A percentile compares a stretch with the other conserved stretches of the same genome.
Conservation (phyloP, 2,329 filamentous ascomycete species). For the Cladophialophora immunda region DNA sequence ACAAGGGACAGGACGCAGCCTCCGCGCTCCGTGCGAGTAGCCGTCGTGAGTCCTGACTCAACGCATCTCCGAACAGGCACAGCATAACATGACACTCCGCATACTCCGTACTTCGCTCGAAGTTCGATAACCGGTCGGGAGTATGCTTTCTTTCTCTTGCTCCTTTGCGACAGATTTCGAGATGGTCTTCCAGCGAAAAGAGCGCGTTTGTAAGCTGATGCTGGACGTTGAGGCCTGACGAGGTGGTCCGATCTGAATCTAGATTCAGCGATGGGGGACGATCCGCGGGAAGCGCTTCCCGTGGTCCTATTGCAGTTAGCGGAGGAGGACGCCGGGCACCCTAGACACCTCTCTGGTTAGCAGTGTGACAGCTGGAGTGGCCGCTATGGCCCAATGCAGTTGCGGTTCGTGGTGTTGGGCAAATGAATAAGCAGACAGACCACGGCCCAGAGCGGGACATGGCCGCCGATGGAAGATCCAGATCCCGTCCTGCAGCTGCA, state of each 20-base stretch:
- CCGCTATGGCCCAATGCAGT: too few species aligned
- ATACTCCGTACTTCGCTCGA: slow-evolving; percentile 1
- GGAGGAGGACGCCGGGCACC: neutral
- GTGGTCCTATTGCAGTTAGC: neutral
- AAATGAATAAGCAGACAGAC: neutral
- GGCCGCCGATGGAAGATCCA: neutral
- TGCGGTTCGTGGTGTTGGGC: neutral
- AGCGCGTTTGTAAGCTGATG: neutral
- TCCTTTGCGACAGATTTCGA: neutral
- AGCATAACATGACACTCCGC: neutral
- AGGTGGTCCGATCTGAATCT: neutral
- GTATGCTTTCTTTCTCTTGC: neutral
- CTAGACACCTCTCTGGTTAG: neutral
- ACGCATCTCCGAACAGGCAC: too few species aligned
- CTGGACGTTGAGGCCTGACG: neutral
- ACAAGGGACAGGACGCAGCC: too few species aligned
- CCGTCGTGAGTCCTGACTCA: too few species aligned
- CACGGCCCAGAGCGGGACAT: neutral
- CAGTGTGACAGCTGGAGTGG: neutral
- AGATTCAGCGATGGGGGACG: neutral
- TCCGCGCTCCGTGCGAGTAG: too few species aligned
- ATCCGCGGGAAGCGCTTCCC: neutral
- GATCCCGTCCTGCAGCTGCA: neutral
- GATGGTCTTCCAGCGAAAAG: neutral
- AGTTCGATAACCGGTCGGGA: neutral